phyloP scores from a whole-genome alignment of 129 eudicot genomes.

The Escallonia rubra region DNA sequence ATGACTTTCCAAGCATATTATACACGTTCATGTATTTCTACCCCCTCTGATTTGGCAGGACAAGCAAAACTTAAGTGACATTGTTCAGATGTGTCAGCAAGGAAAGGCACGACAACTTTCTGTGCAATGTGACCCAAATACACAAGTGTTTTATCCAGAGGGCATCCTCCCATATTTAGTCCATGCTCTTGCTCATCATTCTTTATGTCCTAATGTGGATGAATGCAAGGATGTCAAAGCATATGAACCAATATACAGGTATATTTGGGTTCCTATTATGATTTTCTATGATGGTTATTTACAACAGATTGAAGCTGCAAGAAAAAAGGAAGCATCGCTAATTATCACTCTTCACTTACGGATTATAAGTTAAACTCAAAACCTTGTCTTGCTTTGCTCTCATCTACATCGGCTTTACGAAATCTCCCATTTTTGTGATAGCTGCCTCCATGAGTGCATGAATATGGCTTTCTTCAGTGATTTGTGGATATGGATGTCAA shows the following conservation, averaged over 20 bases:
- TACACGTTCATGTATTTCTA: not conserved
- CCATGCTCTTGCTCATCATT: conserved; percentile 87
- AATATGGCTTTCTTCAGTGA: not conserved
- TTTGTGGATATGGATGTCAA: not conserved
- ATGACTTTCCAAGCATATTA: not conserved
- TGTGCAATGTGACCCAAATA: conserved; percentile 47
- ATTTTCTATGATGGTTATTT: not conserved
- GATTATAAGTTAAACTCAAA: not conserved
- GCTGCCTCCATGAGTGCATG: not conserved
- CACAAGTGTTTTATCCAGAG: conserved; percentile 42
- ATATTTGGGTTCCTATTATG: conserved; percentile 5
- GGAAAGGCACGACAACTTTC: conserved; percentile 55
- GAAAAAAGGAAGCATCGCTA: not conserved
- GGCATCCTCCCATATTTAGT: conserved; percentile 65
- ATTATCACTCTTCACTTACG: not conserved
- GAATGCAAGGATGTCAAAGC: conserved; percentile 80
- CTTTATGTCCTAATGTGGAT: conserved; percentile 74
- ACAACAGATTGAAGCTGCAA: not conserved
- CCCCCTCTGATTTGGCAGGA: conserved; percentile 43
- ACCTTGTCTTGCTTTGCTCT: too few species aligned
- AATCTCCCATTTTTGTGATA: too few species aligned
- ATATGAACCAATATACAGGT: conserved; percentile 86
- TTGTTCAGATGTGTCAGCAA: conserved; percentile 78
- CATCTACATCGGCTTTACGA: too few species aligned
- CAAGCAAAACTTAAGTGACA: conserved; percentile 50